Conservation (phyloP, 2,329 filamentous ascomycete genomes). For the Apiospora pterosperma region DNA sequence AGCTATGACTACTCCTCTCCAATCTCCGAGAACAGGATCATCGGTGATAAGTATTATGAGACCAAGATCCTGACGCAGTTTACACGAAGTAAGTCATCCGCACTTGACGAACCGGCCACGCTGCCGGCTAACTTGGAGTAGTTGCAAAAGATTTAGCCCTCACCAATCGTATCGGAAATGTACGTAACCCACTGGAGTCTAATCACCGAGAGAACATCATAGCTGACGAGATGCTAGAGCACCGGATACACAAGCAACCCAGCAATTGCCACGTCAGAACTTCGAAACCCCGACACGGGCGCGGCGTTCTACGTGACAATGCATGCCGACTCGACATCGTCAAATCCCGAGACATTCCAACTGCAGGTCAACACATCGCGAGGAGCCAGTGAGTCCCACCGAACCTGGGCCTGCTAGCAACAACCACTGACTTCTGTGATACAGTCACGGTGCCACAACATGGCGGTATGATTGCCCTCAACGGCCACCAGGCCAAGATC, state of each 20-base stretch:
- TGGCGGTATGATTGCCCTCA: conserved; percentile 44
- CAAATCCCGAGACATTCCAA: conserved; percentile 48
- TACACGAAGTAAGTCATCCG: conserved; percentile 34
- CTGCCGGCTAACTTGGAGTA: not conserved
- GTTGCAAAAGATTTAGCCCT: conserved; percentile 54
- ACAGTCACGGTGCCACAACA: conserved; percentile 49
- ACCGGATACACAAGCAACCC: conserved; percentile 49
- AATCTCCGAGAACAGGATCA: conserved; percentile 54
- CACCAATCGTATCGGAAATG: conserved; percentile 44
- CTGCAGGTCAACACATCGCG: conserved; percentile 53
- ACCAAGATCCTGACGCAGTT: conserved; percentile 60
- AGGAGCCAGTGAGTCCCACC: conserved; percentile 32
- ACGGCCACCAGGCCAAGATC: conserved; percentile 61
- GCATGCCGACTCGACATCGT: conserved; percentile 50
- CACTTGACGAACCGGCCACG: too few species aligned
- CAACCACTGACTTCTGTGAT: not conserved
- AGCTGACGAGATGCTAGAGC: conserved; percentile 28
- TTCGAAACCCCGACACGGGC: conserved; percentile 55
- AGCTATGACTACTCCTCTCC: conserved; percentile 64
- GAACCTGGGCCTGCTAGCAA: not conserved
- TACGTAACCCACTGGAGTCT: not conserved
- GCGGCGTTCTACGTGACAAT: conserved; percentile 57
- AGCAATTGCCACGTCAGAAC: conserved; percentile 49
- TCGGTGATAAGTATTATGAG: conserved; percentile 60
- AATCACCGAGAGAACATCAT: not conserved